These are phyloP conservation scores for Podaxis sp. DNA, from an alignment of 768 basidiomycete species.

Conservation along the genomic window DNA sequence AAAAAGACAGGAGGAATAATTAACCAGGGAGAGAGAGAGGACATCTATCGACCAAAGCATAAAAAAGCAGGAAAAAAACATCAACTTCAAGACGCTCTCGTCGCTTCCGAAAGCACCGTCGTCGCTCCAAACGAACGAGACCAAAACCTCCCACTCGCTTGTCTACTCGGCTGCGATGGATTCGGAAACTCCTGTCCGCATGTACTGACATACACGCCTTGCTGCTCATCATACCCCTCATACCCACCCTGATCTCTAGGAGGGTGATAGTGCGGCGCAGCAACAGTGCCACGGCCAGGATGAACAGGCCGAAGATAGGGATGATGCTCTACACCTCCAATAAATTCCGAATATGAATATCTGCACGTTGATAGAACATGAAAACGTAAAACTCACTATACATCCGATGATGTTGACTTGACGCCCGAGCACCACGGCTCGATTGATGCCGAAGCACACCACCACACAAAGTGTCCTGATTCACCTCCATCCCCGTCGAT, in stretches of 20 bases:
- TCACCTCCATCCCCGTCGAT: background rate
- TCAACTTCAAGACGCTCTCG: background rate
- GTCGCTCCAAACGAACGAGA: background rate
- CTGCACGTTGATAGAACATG: background rate
- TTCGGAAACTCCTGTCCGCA: background rate
- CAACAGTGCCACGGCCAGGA: background rate
- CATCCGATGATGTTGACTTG: background rate
- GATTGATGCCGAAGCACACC: background rate
- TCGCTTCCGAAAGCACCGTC: background rate
- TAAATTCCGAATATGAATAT: background rate
- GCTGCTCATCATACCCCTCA: background rate
- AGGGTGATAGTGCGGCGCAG: background rate
- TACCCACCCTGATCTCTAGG: background rate
- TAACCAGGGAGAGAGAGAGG: no score
- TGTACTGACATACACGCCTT: background rate
- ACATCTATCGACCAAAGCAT: background rate
- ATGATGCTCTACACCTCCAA: background rate
- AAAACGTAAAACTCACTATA: background rate
- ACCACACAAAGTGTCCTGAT: background rate
- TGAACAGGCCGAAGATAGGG: background rate
- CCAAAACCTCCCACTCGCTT: background rate
- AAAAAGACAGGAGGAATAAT: background rate
- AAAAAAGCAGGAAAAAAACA: background rate
- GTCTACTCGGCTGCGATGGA: background rate
- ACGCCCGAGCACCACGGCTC: background rate